Percentiles rank a stretch among this genome's conserved stretches.
These are phyloP conservation scores for Gilbertella persicaria DNA, from an alignment of 371 early-diverging fungal genomes.

Conservation along the genomic window DNA sequence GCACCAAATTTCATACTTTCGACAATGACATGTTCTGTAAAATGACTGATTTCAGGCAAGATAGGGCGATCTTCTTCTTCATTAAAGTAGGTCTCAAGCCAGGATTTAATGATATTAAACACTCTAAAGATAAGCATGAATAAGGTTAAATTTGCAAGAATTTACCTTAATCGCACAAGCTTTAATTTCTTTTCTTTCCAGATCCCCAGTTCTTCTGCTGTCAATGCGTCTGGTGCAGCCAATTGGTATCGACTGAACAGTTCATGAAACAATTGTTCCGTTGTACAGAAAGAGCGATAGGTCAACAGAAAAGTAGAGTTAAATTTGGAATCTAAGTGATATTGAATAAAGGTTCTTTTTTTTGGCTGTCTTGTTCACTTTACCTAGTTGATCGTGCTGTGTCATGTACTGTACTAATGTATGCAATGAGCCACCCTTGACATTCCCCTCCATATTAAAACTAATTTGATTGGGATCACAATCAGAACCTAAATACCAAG, in stretches of 20 bases:
- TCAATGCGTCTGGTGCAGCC: slow-evolving; percentile 69
- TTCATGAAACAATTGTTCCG: slow-evolving; percentile 71
- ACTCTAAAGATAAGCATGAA: slow-evolving; percentile 48
- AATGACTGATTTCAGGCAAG: slow-evolving; percentile 70
- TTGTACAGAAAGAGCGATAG: slow-evolving; percentile 84
- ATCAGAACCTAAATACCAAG: slow-evolving; percentile 69
- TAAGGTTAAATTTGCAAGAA: background rate
- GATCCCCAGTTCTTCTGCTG: slow-evolving; percentile 62
- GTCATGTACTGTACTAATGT: slow-evolving; percentile 88
- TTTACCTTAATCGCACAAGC: slow-evolving; percentile 77
- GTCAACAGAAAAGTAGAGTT: slow-evolving; percentile 86
- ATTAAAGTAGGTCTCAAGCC: slow-evolving; percentile 87
- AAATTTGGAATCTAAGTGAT: slow-evolving; percentile 67
- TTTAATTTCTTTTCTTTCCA: slow-evolving; percentile 90
- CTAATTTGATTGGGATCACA: slow-evolving; percentile 71
- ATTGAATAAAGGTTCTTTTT: background rate
- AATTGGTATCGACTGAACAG: slow-evolving; percentile 76
- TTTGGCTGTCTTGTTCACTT: background rate
- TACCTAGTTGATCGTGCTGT: slow-evolving; percentile 78
- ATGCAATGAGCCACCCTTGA: slow-evolving; percentile 85
- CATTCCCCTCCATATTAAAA: slow-evolving; percentile 83
- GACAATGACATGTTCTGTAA: slow-evolving; percentile 74
- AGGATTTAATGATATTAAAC: slow-evolving; percentile 87
- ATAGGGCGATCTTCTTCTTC: slow-evolving; percentile 71
- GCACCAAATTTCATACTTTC: slow-evolving; percentile 74